These are phyloP conservation scores for Clonostachys byssicola DNA, from an alignment of 2,329 filamentous ascomycete species.

Conservation along the genomic window DNA sequence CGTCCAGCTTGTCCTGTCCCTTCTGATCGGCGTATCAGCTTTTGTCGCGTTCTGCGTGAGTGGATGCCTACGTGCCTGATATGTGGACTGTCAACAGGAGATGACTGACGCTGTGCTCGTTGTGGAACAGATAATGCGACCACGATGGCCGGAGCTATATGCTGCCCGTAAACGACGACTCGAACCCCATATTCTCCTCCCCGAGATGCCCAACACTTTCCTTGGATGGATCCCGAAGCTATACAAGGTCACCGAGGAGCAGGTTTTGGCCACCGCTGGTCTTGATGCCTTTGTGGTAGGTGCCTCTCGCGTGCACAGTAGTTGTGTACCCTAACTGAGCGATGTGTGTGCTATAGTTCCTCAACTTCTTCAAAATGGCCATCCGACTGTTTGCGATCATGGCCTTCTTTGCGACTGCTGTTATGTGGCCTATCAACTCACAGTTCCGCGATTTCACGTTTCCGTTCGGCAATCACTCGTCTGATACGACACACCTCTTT, in stretches of 20 bases:
- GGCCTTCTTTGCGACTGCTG: slow-evolving; percentile 73
- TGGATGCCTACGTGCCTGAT: slow-evolving; percentile 2
- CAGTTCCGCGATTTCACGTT: slow-evolving; percentile 39
- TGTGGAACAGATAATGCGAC: slow-evolving; percentile 65
- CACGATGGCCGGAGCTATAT: slow-evolving; percentile 89
- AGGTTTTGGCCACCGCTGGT: slow-evolving; percentile 84
- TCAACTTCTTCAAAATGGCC: slow-evolving; percentile 94
- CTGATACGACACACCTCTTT: neutral
- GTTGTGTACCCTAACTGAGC: neutral
- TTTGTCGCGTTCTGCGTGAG: slow-evolving; percentile 75
- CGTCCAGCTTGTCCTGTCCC: slow-evolving; percentile 70
- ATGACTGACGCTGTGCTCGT: neutral
- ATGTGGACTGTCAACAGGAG: too few relatives aligned
- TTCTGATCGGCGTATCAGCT: slow-evolving; percentile 64
- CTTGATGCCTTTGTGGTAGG: slow-evolving; percentile 88
- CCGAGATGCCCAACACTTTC: slow-evolving; percentile 75
- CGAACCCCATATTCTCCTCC: slow-evolving; percentile 56
- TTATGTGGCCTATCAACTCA: slow-evolving; percentile 84
- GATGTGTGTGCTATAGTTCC: slow-evolving; percentile 45
- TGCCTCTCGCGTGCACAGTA: slow-evolving; percentile 6
- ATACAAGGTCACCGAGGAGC: slow-evolving; percentile 80
- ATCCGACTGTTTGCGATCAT: slow-evolving; percentile 77
- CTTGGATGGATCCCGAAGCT: slow-evolving; percentile 92
- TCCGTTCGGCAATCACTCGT: neutral
- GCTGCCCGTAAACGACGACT: slow-evolving; percentile 79